Evolutionary conservation across 2,329 filamentous ascomycete species (phyloP).

Genomic region (Phymatotrichopsis omnivora): DNA sequence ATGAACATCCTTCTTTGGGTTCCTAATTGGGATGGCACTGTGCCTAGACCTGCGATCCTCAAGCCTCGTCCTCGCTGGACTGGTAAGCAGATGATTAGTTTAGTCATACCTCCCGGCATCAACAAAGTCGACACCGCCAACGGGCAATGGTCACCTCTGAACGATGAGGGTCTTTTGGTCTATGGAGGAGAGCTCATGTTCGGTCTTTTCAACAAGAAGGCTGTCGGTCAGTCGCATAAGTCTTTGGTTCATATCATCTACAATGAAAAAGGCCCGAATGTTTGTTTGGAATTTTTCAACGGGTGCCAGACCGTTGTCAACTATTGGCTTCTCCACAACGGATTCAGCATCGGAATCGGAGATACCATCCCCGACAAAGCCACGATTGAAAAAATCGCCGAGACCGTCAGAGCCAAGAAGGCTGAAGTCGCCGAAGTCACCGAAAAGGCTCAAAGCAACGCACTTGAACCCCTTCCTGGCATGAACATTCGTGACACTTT

Average conservation of each 20-base stretch:
- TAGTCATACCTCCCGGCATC: conserved; percentile 79
- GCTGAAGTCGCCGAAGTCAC: conserved; percentile 67
- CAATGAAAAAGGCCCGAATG: conserved; percentile 81
- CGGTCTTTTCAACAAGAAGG: conserved; percentile 86
- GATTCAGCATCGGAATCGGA: conserved; percentile 96
- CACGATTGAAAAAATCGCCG: conserved; percentile 77
- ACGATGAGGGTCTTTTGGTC: conserved; percentile 71
- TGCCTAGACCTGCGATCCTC: conserved; percentile 85
- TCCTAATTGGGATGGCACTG: conserved; percentile 90
- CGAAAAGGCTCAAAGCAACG: conserved; percentile 67
- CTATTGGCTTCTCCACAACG: conserved; percentile 93
- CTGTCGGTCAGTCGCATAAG: conserved; percentile 76
- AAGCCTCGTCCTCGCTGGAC: conserved; percentile 93
- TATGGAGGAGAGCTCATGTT: conserved; percentile 83
- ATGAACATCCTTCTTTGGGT: conserved; percentile 99
- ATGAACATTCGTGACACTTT: conserved; percentile 99
- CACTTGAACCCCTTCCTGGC: conserved; percentile 84
- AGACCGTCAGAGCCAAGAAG: conserved; percentile 73
- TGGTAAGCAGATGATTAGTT: conserved; percentile 92
- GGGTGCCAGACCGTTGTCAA: conserved; percentile 89
- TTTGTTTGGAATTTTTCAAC: conserved; percentile 91
- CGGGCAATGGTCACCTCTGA: conserved; percentile 48
- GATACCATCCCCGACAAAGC: conserved; percentile 85
- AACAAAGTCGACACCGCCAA: conserved; percentile 61
- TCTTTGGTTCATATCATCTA: conserved; percentile 93